Evolutionary conservation across 225 moss, liverwort and hornwort genomes (phyloP).

Genomic region (Rhytidiadelphus loreus): DNA sequence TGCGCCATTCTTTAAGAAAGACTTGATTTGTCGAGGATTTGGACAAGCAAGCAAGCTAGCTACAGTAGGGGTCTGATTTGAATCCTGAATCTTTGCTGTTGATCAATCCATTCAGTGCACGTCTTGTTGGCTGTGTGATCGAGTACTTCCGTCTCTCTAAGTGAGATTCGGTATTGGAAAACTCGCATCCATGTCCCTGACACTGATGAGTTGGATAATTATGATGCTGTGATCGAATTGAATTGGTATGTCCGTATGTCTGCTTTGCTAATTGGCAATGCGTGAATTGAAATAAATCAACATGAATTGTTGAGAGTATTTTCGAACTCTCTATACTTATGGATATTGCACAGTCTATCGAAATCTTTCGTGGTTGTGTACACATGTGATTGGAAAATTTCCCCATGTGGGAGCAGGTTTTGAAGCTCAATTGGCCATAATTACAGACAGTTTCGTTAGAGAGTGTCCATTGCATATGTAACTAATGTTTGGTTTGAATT

Average conservation of each 20-base stretch:
- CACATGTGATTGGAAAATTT: background rate
- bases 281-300: background rate
- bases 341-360: background rate
- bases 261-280: background rate
- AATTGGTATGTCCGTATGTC: too few species aligned
- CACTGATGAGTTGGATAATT: background rate
- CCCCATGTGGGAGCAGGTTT: background rate
- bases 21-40: background rate
- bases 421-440: background rate
- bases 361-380: background rate
- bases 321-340: background rate
- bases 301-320: background rate
- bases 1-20: background rate
- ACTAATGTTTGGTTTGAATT: background rate
- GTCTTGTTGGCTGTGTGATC: background rate
- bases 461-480: background rate
- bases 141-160: background rate
- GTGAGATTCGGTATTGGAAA: background rate
- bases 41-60: background rate
- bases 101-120: background rate
- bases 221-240: background rate
- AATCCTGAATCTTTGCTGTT: background rate
- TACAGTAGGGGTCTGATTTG: background rate
- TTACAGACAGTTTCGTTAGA: background rate
- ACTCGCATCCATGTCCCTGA: background rate